A percentile compares a stretch with the other conserved stretches of the same genome.
phyloP scores from a whole-genome alignment of 2,329 filamentous ascomycete genomes.

The Microcera coccophila region DNA sequence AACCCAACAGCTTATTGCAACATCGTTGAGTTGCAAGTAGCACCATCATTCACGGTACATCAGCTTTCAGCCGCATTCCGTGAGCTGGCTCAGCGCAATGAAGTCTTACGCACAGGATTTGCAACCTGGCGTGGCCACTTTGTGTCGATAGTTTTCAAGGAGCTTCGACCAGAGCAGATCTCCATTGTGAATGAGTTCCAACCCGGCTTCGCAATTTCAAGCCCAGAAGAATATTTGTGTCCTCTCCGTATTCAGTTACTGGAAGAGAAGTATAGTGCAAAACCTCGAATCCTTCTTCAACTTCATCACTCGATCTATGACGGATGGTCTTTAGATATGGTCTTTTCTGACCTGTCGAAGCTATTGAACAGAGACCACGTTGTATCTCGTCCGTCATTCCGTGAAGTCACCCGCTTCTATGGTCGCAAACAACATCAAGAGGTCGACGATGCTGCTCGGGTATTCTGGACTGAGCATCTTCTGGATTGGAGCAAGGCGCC shows the following conservation, averaged over 20 bases:
- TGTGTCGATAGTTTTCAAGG: conserved; percentile 56
- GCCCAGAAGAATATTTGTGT: conserved; percentile 40
- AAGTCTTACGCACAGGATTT: conserved; percentile 74
- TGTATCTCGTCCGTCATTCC: conserved; percentile 54
- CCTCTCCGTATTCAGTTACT: conserved; percentile 62
- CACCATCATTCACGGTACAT: conserved; percentile 30
- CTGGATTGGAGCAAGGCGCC: conserved; percentile 49
- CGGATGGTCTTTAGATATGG: conserved; percentile 83
- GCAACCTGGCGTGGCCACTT: conserved; percentile 41
- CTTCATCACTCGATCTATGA: conserved; percentile 86
- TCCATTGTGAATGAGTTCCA: conserved; percentile 33
- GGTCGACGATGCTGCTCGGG: conserved; percentile 40
- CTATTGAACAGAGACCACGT: conserved; percentile 38
- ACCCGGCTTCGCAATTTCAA: conserved; percentile 39
- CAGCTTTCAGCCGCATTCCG: conserved; percentile 48
- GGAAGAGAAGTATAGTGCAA: conserved; percentile 11
- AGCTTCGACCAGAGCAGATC: conserved; percentile 43
- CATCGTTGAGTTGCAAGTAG: conserved; percentile 63
- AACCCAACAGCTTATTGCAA: conserved; percentile 69
- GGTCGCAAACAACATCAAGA: conserved; percentile 20
- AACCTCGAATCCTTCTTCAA: conserved; percentile 44
- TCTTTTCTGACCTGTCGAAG: conserved; percentile 61
- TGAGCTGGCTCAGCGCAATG: conserved; percentile 51
- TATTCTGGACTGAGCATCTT: conserved; percentile 70
- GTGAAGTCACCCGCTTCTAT: conserved; percentile 53